Evolutionary conservation across 1,284 basidiomycete species (phyloP).

Genomic region (Ustilago loliicola): DNA sequence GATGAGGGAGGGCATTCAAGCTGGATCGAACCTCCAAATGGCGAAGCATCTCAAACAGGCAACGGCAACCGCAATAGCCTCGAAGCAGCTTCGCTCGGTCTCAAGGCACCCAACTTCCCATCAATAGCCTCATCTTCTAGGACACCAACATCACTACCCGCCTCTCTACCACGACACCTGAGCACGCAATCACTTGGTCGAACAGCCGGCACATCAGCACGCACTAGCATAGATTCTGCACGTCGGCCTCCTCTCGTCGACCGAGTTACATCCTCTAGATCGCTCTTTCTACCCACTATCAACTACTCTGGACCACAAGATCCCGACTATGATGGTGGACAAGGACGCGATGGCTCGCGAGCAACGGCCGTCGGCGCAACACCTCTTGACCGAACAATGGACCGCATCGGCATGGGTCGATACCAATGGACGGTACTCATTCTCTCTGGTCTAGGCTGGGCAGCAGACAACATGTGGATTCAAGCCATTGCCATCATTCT

Average conservation of each 20-base stretch:
- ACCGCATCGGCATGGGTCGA: constrained; percentile 87
- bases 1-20: constrained; percentile 41
- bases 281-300: constrained; percentile 35
- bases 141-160: neutral
- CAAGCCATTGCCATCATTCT: constrained; percentile 83
- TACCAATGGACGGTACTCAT: constrained; percentile 64
- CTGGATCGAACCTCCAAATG: constrained; percentile 22
- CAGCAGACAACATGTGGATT: constrained; percentile 69
- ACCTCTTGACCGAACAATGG: constrained; percentile 77
- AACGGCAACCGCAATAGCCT: neutral
- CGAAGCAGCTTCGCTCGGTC: neutral
- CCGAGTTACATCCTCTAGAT: constrained; percentile 32
- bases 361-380: constrained; percentile 44
- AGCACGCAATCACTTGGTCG: constrained; percentile 35
- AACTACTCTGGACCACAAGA: constrained; percentile 22
- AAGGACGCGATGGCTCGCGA: constrained; percentile 39
- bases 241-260: constrained; percentile 43
- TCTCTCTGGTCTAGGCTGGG: constrained; percentile 65
- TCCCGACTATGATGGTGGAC: neutral
- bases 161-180: constrained; percentile 19
- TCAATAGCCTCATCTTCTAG: constrained; percentile 13
- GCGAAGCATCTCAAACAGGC: neutral
- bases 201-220: constrained; percentile 19
- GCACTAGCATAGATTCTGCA: constrained; percentile 24
- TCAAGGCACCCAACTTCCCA: neutral